Evolutionary conservation across 2,329 filamentous ascomycete species (phyloP).

Genomic region (Fusarium cicatricum): DNA sequence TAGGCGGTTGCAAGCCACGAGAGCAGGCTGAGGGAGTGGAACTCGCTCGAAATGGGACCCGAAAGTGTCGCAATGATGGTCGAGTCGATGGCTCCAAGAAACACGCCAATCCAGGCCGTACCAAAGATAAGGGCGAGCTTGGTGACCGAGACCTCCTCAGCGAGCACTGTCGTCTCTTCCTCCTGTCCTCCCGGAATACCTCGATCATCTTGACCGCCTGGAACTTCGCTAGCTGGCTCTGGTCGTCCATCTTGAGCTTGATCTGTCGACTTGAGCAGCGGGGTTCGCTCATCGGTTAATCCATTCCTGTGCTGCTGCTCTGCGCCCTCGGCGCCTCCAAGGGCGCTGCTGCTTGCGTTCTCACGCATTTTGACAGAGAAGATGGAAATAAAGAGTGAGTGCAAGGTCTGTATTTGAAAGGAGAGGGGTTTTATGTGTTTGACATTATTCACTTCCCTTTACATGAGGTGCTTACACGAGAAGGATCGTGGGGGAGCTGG

Average conservation of each 20-base stretch:
- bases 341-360: slow-evolving; percentile 20
- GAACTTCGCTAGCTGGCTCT: slow-evolving; percentile 18
- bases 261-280: slow-evolving; percentile 36
- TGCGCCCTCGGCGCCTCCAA: slow-evolving; percentile 19
- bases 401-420: background rate
- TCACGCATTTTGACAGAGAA: slow-evolving; percentile 26
- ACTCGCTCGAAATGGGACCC: slow-evolving; percentile 83
- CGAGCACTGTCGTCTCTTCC: slow-evolving; percentile 58
- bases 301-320: slow-evolving; percentile 16
- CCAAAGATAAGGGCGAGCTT: slow-evolving; percentile 63
- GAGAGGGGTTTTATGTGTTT: background rate
- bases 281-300: slow-evolving; percentile 38
- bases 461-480: background rate
- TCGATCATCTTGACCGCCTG: slow-evolving; percentile 1
- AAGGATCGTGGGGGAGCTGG: background rate
- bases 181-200: slow-evolving; percentile 41
- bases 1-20: slow-evolving; percentile 92
- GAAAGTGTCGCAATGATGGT: slow-evolving; percentile 89
- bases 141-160: slow-evolving; percentile 56
- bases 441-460: slow-evolving; percentile 1
- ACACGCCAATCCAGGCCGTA: slow-evolving; percentile 67
- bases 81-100: slow-evolving; percentile 72
- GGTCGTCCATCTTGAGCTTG: slow-evolving; percentile 11
- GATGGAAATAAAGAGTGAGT: background rate
- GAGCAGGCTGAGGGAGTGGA: slow-evolving; percentile 80